These are phyloP conservation scores for Trichoderma breve DNA, from an alignment of 2,329 filamentous ascomycete species.

Conservation along the genomic window DNA sequence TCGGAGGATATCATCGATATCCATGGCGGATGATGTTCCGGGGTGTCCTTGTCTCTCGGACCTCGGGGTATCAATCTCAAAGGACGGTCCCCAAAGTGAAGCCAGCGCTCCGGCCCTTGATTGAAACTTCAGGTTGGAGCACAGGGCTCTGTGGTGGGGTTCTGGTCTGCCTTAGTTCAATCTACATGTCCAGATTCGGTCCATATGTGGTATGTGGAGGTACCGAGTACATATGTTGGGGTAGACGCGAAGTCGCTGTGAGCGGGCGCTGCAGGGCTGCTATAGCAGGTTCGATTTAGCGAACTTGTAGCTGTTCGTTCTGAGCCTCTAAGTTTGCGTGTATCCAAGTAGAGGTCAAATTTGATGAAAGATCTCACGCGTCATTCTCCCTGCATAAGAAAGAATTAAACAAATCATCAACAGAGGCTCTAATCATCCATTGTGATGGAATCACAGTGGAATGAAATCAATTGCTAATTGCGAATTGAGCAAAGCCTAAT, in stretches of 20 bases:
- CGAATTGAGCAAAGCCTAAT: background rate
- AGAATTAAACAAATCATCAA: background rate
- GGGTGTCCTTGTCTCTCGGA: background rate
- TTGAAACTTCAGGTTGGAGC: background rate
- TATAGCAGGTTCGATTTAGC: background rate
- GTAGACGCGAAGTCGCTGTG: background rate
- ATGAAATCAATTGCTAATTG: background rate
- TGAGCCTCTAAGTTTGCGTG: background rate
- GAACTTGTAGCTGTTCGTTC: background rate
- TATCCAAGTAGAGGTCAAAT: background rate
- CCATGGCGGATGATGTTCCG: slow-evolving; percentile 48
- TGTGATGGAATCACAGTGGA: background rate
- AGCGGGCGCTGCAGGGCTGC: background rate
- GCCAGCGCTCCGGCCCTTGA: background rate
- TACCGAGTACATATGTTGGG: background rate
- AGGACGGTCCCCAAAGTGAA: background rate
- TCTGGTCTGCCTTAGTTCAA: background rate
- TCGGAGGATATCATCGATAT: slow-evolving; percentile 77
- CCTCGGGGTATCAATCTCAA: background rate
- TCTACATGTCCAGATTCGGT: background rate
- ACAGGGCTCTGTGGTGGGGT: background rate
- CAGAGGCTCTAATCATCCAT: background rate
- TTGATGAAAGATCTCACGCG: background rate
- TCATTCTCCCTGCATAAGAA: background rate
- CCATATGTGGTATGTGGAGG: background rate